Percentiles rank a stretch among this genome's conserved stretches.
These are phyloP conservation scores for Trichosporon sp. DNA, from an alignment of 1,284 basidiomycete genomes.

Conservation along the genomic window DNA sequence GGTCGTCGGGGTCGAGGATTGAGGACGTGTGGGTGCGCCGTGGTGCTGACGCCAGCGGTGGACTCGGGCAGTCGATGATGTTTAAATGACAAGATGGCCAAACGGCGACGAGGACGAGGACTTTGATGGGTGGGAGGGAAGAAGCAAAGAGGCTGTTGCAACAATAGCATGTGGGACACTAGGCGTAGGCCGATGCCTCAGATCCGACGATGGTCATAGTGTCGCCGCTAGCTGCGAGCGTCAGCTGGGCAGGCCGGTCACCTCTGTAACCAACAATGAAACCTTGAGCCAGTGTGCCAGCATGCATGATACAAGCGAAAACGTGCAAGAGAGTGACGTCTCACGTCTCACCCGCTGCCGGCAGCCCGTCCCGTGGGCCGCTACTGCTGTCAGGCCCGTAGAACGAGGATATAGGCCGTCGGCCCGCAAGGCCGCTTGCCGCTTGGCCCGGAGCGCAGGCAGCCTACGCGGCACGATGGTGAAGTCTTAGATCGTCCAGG, in stretches of 20 bases:
- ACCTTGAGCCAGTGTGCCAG: neutral
- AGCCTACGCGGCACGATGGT: no score
- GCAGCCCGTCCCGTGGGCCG: neutral
- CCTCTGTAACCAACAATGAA: conserved; percentile 9
- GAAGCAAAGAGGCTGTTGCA: conserved; percentile 3
- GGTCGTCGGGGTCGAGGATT: neutral
- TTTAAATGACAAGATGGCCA: conserved; percentile 8
- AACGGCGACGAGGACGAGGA: neutral
- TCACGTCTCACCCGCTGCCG: conserved; percentile 3
- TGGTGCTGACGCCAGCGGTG: conserved; percentile 7
- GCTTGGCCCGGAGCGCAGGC: neutral
- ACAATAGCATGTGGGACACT: conserved; percentile 2
- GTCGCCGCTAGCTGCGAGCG: neutral
- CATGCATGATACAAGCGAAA: neutral
- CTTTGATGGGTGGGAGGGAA: neutral
- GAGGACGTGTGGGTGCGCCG: neutral
- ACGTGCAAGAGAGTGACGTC: neutral
- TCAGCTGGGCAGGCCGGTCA: neutral
- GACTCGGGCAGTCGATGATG: neutral
- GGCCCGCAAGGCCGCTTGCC: neutral
- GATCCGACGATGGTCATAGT: neutral
- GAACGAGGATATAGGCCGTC: neutral
- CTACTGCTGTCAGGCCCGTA: conserved; percentile 7
- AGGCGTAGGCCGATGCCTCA: neutral
- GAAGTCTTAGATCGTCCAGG: neutral